Base-by-base conservation (phyloP, 1,284 basidiomycete genomes). In the Vanrija sp. region DNA sequence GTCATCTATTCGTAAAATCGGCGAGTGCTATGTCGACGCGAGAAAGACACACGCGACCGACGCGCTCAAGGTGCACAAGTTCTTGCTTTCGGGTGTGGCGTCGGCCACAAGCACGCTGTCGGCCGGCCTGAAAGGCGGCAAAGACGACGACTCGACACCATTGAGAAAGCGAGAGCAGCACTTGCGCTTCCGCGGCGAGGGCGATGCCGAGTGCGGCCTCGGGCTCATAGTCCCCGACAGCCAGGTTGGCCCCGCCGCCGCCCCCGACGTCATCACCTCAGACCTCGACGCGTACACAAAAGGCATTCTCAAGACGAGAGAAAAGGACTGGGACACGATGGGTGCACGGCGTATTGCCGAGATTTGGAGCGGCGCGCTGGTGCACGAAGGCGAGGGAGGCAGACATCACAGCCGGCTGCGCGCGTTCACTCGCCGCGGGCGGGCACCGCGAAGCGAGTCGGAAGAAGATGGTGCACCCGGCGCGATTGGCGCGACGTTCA, bases 261-360 rank as follows among this genome's bases (percentile, higher is more conserved):
- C 69, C 8, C 71, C 71, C 5, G 69, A 72, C 49, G 60, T 66
- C 14, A 71, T 70, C 39, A 73, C 72, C 1, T 63, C 61, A 2
- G 65, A 72, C 52, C 61, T 68, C 28, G 72, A 68, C 46, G 69
- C 71, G 50, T 75, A 75, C 57, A 65, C 61, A 23, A 65, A 62
- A 38, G 66, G 68, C 3, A 61, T 75, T n/a, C 58, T 72, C 49
- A 71, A 68, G 53, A 63, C 62, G 23, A 53, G 68, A 15, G 71
- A 75, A 38, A 71, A 70, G 50, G 73, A 75, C 44, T 68, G 68
- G 68, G 71, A 71, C 50, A 38, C 65, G 14, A 69, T 73, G 58
- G 73, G 73, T 14, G 71, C 69, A 4, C 57, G 72, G n/a, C 55
- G 67, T 15, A 54, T 75, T 12, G 72, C 67, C 3, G 65, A 67